Percentiles rank a stretch among this genome's conserved stretches.
These are phyloP conservation scores for Starmerella vitae DNA, from an alignment of 805 yeast genomes.

Conservation along the genomic window DNA sequence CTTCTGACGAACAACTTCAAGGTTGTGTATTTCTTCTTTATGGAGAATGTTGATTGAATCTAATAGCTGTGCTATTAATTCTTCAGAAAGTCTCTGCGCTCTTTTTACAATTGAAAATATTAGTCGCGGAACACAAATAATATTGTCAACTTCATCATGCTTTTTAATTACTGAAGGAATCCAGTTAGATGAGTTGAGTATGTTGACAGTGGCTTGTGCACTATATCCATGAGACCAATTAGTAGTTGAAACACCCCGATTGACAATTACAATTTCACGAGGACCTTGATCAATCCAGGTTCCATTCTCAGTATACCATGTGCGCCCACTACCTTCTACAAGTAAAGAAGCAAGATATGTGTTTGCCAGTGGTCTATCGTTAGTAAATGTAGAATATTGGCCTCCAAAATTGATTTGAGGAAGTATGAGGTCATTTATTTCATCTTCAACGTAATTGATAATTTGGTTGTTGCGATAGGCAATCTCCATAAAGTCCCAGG, in stretches of 20 bases:
- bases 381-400: constrained; percentile 3
- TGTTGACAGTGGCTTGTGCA: not conserved
- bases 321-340: constrained; percentile 9
- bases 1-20: no score
- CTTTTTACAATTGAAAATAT: not conserved
- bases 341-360: constrained; percentile 2
- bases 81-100: no score
- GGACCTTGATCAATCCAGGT: constrained; percentile 8
- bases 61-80: no score
- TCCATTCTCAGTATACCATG: constrained; percentile 8
- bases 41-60: no score
- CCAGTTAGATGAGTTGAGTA: not conserved
- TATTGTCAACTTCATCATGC: not conserved
- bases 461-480: constrained; percentile 2
- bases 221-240: constrained; percentile 14
- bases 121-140: not conserved
- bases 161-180: not conserved
- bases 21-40: no score
- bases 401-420: constrained; percentile 9
- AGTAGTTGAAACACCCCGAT: not conserved
- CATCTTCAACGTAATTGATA: constrained; percentile 6
- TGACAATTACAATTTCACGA: constrained; percentile 9
- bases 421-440: constrained; percentile 8
- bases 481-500: constrained; percentile 7
- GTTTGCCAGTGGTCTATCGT: not conserved